Percentiles rank a stretch among this genome's conserved stretches.
Evolutionary conservation across 2,329 filamentous ascomycete genomes (phyloP).

Genomic region (Clonostachys chloroleuca): DNA sequence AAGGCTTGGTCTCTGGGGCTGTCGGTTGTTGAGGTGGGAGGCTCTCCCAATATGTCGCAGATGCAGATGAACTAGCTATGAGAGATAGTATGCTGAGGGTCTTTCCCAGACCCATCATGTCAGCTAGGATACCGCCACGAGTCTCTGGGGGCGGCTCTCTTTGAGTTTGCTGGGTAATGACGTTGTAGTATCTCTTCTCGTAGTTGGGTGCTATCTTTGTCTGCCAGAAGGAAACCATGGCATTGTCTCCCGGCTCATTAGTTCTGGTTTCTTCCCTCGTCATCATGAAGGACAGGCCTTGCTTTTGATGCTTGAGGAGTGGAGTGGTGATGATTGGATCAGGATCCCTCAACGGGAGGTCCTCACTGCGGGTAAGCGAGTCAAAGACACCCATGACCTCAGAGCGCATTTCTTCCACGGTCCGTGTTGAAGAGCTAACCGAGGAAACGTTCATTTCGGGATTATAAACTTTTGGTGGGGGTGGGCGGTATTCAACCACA

Average conservation of each 20-base stretch:
- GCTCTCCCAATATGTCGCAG: slow-evolving; percentile 58
- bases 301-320: slow-evolving; percentile 82
- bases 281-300: slow-evolving; percentile 83
- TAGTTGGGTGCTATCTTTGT: slow-evolving; percentile 44
- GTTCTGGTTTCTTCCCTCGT: slow-evolving; percentile 66
- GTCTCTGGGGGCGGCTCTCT: slow-evolving; percentile 59
- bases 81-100: slow-evolving; percentile 82
- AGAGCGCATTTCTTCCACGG: slow-evolving; percentile 79
- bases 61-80: slow-evolving; percentile 59
- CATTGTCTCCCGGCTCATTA: slow-evolving; percentile 53
- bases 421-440: slow-evolving; percentile 43
- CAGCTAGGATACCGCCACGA: slow-evolving; percentile 70
- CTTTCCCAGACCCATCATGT: slow-evolving; percentile 89
- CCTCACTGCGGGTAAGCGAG: slow-evolving; percentile 69
- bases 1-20: slow-evolving; percentile 30
- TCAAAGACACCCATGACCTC: slow-evolving; percentile 89
- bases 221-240: slow-evolving; percentile 76
- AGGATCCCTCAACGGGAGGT: slow-evolving; percentile 70
- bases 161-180: slow-evolving; percentile 73
- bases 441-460: slow-evolving; percentile 16
- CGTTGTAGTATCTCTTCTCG: slow-evolving; percentile 67
- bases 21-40: slow-evolving; percentile 45
- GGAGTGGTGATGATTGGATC: slow-evolving; percentile 57
- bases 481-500: slow-evolving; percentile 40
- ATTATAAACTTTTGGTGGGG: slow-evolving; percentile 24